A percentile compares a stretch with the other conserved stretches of the same genome.
phyloP scores from a whole-genome alignment of 2,329 filamentous ascomycete species.

The Fusarium udum region DNA sequence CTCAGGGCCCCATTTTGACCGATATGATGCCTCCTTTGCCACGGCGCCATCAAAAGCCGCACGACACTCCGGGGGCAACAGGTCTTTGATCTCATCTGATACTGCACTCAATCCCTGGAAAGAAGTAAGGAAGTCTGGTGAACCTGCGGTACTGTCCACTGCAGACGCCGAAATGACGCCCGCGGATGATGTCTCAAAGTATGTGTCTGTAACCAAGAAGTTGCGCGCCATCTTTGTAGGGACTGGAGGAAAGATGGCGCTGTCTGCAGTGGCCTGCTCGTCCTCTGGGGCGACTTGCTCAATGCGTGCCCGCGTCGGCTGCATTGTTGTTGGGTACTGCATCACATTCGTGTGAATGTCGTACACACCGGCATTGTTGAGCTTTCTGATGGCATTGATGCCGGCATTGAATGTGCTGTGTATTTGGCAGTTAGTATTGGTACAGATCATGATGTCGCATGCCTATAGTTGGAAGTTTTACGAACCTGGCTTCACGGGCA shows the following conservation, averaged over 20 bases:
- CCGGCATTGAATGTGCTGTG: conserved; percentile 83
- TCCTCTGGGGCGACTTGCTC: conserved; percentile 70
- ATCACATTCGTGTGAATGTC: conserved; percentile 94
- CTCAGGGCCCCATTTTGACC: conserved; percentile 78
- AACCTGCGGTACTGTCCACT: conserved; percentile 55
- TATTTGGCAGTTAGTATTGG: conserved; percentile 13
- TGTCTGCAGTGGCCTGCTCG: conserved; percentile 43
- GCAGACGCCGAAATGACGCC: conserved; percentile 56
- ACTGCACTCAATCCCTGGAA: conserved; percentile 72
- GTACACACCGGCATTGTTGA: conserved; percentile 81
- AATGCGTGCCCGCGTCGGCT: conserved; percentile 87
- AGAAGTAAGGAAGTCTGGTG: conserved; percentile 59
- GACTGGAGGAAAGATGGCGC: conserved; percentile 58
- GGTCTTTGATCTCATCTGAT: conserved; percentile 70
- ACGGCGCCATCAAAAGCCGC: conserved; percentile 75
- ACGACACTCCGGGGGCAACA: conserved; percentile 76
- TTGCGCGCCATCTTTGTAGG: conserved; percentile 62
- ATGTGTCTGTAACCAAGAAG: conserved; percentile 65
- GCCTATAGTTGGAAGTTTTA: background rate
- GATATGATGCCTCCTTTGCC: conserved; percentile 75
- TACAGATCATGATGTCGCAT: background rate
- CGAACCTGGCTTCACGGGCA: conserved; percentile 85
- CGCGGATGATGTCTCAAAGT: conserved; percentile 61
- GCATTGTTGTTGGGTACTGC: conserved; percentile 87
- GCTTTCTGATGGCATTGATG: conserved; percentile 73